Percentiles rank a stretch among this genome's conserved stretches.
Conservation (phyloP, 164 flowering plant genomes). For the Vitis cinerea region DNA sequence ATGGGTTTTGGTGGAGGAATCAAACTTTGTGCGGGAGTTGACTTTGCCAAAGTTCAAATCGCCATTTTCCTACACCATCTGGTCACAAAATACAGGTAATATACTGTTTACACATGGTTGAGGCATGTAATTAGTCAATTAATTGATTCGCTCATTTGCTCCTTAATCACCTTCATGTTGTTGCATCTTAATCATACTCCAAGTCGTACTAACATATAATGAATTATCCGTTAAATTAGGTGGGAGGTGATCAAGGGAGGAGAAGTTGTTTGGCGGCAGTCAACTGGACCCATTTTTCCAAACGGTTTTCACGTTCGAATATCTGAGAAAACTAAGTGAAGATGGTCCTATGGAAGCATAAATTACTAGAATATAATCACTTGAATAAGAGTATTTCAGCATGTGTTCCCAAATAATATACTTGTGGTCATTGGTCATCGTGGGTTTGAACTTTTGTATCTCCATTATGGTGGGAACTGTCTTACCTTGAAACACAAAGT, state of each 20-base stretch:
- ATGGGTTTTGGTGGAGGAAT: constrained; percentile 80
- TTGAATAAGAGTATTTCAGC: too few relatives aligned
- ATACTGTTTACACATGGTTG: too few relatives aligned
- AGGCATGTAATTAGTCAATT: too few relatives aligned
- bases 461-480: too few relatives aligned
- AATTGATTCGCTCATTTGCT: neutral
- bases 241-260: constrained; percentile 79
- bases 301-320: constrained; percentile 67
- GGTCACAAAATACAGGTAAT: constrained; percentile 60
- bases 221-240: constrained; percentile 24
- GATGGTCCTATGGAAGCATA: too few relatives aligned
- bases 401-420: too few relatives aligned
- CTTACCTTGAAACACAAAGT: too few relatives aligned
- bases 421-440: too few relatives aligned
- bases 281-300: constrained; percentile 76
- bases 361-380: too few relatives aligned
- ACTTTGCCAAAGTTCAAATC: constrained; percentile 65
- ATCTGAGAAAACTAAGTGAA: constrained; percentile 27
- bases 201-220: too few relatives aligned
- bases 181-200: too few relatives aligned
- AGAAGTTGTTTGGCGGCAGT: constrained; percentile 62
- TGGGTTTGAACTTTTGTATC: too few relatives aligned
- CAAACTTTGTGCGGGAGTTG: constrained; percentile 72
- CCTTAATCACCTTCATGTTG: constrained; percentile 2
- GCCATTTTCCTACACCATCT: constrained; percentile 63